phyloP scores from a whole-genome alignment of 2,329 filamentous ascomycete genomes.

The Colletotrichum sp. region DNA sequence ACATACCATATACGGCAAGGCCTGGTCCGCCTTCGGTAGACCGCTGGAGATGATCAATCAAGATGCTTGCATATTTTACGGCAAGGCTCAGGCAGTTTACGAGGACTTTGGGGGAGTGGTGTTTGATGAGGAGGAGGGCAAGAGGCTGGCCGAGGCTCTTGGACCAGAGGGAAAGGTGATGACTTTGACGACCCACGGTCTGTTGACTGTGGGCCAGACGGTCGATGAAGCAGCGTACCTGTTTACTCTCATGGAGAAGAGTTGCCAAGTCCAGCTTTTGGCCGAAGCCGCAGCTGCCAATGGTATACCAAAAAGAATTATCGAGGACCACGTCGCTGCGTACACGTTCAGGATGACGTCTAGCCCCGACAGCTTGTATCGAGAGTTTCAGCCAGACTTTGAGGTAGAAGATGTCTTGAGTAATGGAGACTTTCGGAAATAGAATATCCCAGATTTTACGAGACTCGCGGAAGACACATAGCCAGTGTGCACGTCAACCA shows the following conservation, averaged over 20 bases:
- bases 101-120: slow-evolving; percentile 32
- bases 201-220: slow-evolving; percentile 70
- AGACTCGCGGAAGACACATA: not conserved
- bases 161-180: slow-evolving; percentile 43
- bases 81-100: slow-evolving; percentile 25
- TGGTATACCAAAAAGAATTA: not conserved
- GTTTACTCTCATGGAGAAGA: slow-evolving; percentile 69
- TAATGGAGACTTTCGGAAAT: slow-evolving; percentile 19
- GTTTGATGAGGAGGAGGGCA: slow-evolving; percentile 52
- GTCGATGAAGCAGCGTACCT: slow-evolving; percentile 77
- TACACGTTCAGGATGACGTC: slow-evolving; percentile 10
- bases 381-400: slow-evolving; percentile 23
- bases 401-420: slow-evolving; percentile 19
- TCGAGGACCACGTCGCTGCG: not conserved
- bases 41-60: slow-evolving; percentile 75
- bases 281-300: slow-evolving; percentile 54
- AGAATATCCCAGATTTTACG: not conserved
- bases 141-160: not conserved
- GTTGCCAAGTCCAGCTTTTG: slow-evolving; percentile 64
- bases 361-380: slow-evolving; percentile 21
- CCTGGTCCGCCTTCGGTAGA: slow-evolving; percentile 69
- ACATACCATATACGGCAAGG: slow-evolving; percentile 69
- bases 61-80: slow-evolving; percentile 69
- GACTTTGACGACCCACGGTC: slow-evolving; percentile 61
- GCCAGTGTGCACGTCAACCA: not conserved